These are phyloP conservation scores for Trifolium dubium DNA, from an alignment of 306 rosid species.

Conservation along the genomic window DNA sequence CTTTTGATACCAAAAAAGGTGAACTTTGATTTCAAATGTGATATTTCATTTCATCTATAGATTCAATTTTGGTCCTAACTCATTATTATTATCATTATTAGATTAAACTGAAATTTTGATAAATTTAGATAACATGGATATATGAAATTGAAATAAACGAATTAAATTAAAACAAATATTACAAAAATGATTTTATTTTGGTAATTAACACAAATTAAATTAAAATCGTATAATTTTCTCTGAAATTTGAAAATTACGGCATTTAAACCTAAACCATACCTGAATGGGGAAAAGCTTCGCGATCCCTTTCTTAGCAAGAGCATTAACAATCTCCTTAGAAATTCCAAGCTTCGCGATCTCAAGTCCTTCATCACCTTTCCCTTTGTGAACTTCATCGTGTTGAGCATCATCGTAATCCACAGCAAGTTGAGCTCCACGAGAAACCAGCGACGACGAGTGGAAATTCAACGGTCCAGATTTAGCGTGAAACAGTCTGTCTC, in stretches of 20 bases:
- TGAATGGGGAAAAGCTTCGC: constrained; percentile 90
- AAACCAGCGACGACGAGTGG: constrained; percentile 27
- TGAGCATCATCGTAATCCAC: constrained; percentile 14
- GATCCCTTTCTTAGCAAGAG: constrained; percentile 83
- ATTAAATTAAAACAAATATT: background rate
- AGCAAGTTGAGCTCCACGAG: constrained; percentile 30
- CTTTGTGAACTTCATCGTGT: background rate
- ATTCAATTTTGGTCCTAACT: too few species aligned
- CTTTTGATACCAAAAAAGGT: too few species aligned
- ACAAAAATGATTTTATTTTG: too few species aligned
- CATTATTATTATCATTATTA: too few species aligned
- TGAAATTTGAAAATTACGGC: background rate
- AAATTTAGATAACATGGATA: too few species aligned
- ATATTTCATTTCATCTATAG: too few species aligned
- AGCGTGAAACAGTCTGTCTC: constrained; percentile 25
- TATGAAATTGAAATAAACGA: too few species aligned
- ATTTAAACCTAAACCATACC: constrained; percentile 41
- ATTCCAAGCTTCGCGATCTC: constrained; percentile 81
- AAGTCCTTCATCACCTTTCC: constrained; percentile 64
- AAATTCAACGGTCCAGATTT: constrained; percentile 26
- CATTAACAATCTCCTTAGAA: constrained; percentile 70
- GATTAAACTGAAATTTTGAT: too few species aligned
- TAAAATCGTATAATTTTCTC: background rate
- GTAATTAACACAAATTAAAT: too few species aligned
- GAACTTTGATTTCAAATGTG: too few species aligned